phyloP scores from a whole-genome alignment of 305 asterid genomes.

The Salvia sclarea region DNA sequence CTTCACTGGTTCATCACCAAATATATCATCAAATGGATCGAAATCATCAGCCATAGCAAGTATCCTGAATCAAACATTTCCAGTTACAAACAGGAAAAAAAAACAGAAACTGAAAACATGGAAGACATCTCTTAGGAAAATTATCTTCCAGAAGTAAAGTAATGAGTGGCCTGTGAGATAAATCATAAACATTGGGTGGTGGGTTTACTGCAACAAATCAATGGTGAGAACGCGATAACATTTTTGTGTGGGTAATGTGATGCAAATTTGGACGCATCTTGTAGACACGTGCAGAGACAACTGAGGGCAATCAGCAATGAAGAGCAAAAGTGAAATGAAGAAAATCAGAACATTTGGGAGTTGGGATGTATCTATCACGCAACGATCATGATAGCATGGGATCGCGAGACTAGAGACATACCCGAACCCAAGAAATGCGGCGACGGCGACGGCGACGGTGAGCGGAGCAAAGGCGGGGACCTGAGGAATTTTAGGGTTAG shows the following conservation, averaged over 20 bases:
- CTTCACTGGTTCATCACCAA: conserved; percentile 31
- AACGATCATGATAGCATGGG: background rate
- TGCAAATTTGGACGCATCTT: too few relatives aligned
- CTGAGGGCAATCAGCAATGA: too few relatives aligned
- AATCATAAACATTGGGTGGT: too few relatives aligned
- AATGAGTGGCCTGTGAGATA: too few relatives aligned
- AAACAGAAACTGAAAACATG: background rate
- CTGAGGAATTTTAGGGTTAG: background rate
- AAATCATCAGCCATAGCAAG: conserved; percentile 34
- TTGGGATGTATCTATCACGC: background rate
- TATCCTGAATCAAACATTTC: conserved; percentile 28
- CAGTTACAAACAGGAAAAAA: background rate
- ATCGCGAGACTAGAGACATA: background rate
- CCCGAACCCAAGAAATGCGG: background rate
- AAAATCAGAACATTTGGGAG: too few relatives aligned
- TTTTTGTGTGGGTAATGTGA: too few relatives aligned
- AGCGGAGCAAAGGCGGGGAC: background rate
- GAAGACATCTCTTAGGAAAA: too few relatives aligned
- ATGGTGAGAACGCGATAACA: too few relatives aligned
- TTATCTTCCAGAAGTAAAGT: too few relatives aligned
- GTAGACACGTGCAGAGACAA: too few relatives aligned
- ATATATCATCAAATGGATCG: conserved; percentile 41
- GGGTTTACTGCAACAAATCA: too few relatives aligned
- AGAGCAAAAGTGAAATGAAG: too few relatives aligned
- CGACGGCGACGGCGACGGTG: background rate